A percentile compares a stretch with the other conserved stretches of the same genome.
Evolutionary conservation across 75 land plant genomes (phyloP).

Genomic region (Gnetum montanum): DNA sequence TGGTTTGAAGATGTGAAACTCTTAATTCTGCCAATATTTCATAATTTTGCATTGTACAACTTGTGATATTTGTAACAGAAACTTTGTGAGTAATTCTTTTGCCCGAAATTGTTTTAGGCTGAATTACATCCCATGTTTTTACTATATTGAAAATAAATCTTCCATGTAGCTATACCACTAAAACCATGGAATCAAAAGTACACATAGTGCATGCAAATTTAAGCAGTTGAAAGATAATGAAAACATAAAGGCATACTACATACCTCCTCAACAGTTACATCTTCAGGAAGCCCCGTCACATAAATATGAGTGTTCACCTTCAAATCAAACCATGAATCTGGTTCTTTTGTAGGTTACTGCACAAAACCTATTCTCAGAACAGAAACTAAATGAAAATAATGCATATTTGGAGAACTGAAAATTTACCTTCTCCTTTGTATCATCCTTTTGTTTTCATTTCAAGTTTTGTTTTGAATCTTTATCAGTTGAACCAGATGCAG

Average conservation of each 20-base stretch:
- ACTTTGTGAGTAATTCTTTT: too few relatives aligned
- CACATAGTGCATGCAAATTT: too few relatives aligned
- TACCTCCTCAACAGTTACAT: conserved; percentile 90
- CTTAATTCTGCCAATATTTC: too few relatives aligned
- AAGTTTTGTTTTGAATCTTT: conserved; percentile 17
- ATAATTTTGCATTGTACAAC: too few relatives aligned
- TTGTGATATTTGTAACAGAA: too few relatives aligned
- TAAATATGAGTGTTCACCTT: conserved; percentile 96
- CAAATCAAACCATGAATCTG: conserved; percentile 93
- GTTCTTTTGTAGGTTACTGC: conserved; percentile 82
- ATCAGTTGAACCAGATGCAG: background rate
- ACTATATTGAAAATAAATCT: too few relatives aligned
- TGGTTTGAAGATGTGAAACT: too few relatives aligned
- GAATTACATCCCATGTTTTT: too few relatives aligned
- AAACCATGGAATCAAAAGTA: too few relatives aligned
- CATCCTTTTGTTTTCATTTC: conserved; percentile 52
- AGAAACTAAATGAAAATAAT: background rate
- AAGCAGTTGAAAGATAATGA: background rate
- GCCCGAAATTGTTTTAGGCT: too few relatives aligned
- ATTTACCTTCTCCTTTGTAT: background rate
- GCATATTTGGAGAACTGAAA: background rate
- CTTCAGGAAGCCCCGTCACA: conserved; percentile 93
- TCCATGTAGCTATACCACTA: too few relatives aligned
- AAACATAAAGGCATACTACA: too few relatives aligned
- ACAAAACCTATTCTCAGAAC: background rate